Conservation (phyloP, 2,329 filamentous ascomycete species). For the Metarhizium sp. region DNA sequence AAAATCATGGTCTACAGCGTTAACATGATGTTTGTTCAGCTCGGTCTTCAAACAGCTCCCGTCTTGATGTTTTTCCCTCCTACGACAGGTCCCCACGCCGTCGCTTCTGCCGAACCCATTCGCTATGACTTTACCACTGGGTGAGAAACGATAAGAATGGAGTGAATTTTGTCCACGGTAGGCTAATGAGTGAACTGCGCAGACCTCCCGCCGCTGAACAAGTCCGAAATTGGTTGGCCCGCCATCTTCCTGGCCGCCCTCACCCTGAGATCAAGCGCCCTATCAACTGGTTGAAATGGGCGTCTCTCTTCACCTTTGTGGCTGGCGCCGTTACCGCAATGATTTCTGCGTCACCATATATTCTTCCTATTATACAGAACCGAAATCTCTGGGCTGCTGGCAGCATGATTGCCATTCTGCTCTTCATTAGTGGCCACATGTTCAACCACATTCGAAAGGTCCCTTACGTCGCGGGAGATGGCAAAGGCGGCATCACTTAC, state of each 20-base stretch:
- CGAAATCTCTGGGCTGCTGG: conserved; percentile 90
- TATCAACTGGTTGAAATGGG: conserved; percentile 75
- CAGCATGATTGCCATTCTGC: conserved; percentile 77
- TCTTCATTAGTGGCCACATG: conserved; percentile 97
- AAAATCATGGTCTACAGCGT: neutral
- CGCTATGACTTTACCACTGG: conserved; percentile 79
- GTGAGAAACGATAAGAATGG: conserved; percentile 36
- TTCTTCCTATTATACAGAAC: conserved; percentile 76
- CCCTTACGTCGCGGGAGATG: conserved; percentile 81
- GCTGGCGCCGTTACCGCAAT: conserved; percentile 61
- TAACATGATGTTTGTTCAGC: conserved; percentile 36
- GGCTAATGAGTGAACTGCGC: neutral
- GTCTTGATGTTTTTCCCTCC: conserved; percentile 82
- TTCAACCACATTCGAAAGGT: conserved; percentile 98
- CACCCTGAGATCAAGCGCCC: conserved; percentile 74
- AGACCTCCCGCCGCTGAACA: conserved; percentile 69
- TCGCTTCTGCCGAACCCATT: conserved; percentile 55
- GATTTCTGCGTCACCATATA: conserved; percentile 65
- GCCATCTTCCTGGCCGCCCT: conserved; percentile 68
- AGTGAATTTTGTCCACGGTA: neutral
- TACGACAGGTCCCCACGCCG: conserved; percentile 72
- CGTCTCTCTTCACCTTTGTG: conserved; percentile 56
- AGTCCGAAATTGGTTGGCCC: conserved; percentile 68
- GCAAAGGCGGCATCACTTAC: conserved; percentile 77
- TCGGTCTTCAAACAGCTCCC: conserved; percentile 88